phyloP scores from a whole-genome alignment of 2,329 filamentous ascomycete species.

The Fusarium proliferatum region DNA sequence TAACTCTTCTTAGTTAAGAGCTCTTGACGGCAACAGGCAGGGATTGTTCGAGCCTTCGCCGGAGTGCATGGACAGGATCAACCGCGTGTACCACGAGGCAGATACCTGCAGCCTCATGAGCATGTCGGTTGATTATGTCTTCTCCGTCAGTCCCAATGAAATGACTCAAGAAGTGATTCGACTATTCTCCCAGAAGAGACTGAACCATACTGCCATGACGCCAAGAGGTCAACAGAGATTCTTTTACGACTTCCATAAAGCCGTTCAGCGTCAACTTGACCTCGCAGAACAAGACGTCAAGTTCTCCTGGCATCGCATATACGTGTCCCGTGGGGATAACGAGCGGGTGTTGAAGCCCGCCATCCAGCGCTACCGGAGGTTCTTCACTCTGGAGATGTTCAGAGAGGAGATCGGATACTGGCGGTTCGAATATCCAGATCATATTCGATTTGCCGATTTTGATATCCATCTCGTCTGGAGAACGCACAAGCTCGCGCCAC shows the following conservation, averaged over 20 bases:
- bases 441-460: slow-evolving; percentile 9
- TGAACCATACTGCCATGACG: background rate
- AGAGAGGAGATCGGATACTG: background rate
- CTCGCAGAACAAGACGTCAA: slow-evolving; percentile 16
- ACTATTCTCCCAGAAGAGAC: background rate
- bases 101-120: slow-evolving; percentile 11
- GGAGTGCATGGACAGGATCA: slow-evolving; percentile 1
- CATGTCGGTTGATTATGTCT: slow-evolving; percentile 5
- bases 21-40: background rate
- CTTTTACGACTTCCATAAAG: slow-evolving; percentile 20
- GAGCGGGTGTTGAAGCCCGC: slow-evolving; percentile 5
- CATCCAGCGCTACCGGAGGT: slow-evolving; percentile 27
- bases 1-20: slow-evolving; percentile 12
- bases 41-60: slow-evolving; percentile 8
- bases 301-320: slow-evolving; percentile 38
- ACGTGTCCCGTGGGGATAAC: background rate
- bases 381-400: slow-evolving; percentile 25
- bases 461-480: slow-evolving; percentile 37
- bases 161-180: background rate
- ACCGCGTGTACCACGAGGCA: background rate
- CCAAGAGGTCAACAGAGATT: background rate
- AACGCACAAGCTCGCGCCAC: slow-evolving; percentile 32
- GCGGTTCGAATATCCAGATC: background rate
- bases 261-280: slow-evolving; percentile 19
- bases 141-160: background rate